Conservation (phyloP, 441 rosid species). For the Capsella rubella region DNA sequence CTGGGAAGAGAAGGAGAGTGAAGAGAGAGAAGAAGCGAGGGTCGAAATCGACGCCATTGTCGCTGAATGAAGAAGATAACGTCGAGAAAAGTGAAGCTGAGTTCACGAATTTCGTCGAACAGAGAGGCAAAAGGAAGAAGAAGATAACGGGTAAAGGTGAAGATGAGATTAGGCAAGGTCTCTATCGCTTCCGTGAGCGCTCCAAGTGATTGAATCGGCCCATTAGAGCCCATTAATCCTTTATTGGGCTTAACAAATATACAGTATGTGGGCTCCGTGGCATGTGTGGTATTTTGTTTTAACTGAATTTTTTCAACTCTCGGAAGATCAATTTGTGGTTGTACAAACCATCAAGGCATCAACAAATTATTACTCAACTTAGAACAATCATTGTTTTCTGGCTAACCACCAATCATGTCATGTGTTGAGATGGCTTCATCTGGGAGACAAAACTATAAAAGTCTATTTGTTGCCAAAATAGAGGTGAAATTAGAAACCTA, state of each 20-base stretch:
- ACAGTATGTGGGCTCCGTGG: no score
- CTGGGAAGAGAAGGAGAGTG: conserved; percentile 84
- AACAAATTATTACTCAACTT: no score
- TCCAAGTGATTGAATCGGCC: conserved; percentile 2
- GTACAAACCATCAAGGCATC: no score
- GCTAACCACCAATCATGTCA: no score
- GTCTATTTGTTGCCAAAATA: not conserved
- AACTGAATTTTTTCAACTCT: no score
- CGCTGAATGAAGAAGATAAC: conserved; percentile 37
- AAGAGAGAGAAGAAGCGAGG: conserved; percentile 66
- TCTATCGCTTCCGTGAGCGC: conserved; percentile 13
- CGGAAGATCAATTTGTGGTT: no score
- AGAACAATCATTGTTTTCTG: no score
- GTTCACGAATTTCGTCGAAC: conserved; percentile 6
- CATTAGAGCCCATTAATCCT: not conserved
- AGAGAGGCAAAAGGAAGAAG: not conserved
- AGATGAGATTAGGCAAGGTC: conserved; percentile 10
- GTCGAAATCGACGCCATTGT: conserved; percentile 74
- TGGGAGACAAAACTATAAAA: no score
- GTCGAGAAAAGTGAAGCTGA: conserved; percentile 18
- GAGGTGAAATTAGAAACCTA: not conserved
- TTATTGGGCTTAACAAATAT: conserved; percentile 1
- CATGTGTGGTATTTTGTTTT: no score
- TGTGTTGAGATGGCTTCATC: no score
- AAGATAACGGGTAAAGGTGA: conserved; percentile 7